phyloP scores from a whole-genome alignment of 1,284 basidiomycete species.

The Tilletia setariae region DNA sequence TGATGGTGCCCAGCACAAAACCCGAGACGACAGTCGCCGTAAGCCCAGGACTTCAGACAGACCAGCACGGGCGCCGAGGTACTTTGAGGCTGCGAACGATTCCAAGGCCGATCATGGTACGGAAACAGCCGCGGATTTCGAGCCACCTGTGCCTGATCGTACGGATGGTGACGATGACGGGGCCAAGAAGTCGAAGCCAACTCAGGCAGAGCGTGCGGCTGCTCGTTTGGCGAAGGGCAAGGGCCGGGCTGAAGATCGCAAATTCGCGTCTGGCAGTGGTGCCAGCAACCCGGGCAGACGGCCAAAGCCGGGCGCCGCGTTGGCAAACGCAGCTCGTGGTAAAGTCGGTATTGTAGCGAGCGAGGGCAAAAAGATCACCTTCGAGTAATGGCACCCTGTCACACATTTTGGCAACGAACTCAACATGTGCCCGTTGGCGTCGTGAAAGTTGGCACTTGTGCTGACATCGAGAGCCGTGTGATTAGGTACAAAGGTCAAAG shows the following conservation, averaged over 20 bases:
- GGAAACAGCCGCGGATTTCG: not conserved
- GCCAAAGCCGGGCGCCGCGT: constrained; percentile 80
- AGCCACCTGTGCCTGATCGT: not conserved
- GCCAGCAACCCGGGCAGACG: constrained; percentile 55
- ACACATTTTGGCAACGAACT: too few species aligned
- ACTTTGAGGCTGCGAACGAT: constrained; percentile 8
- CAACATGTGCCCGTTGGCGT: too few species aligned
- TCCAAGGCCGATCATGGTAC: constrained; percentile 16
- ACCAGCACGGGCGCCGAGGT: not conserved
- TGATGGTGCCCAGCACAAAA: not conserved
- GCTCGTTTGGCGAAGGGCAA: constrained; percentile 16
- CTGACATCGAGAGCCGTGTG: too few species aligned
- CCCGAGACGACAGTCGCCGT: not conserved
- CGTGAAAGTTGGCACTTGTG: too few species aligned
- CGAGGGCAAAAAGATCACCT: constrained; percentile 78
- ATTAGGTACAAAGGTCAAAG: too few species aligned
- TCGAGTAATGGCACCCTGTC: constrained; percentile 53
- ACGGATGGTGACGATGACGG: constrained; percentile 32
- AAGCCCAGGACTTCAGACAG: too few species aligned
- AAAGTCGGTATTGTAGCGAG: constrained; percentile 76
- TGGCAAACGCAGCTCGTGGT: constrained; percentile 81
- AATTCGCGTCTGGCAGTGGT: not conserved
- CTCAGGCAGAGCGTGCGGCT: constrained; percentile 43
- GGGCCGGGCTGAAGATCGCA: constrained; percentile 20
- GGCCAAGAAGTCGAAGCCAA: constrained; percentile 39